Evolutionary conservation across 495 filamentous ascomycete genomes (phyloP), one percentile per base, ranked within the genome.

Genomic region (Xylaria castorea): DNA sequence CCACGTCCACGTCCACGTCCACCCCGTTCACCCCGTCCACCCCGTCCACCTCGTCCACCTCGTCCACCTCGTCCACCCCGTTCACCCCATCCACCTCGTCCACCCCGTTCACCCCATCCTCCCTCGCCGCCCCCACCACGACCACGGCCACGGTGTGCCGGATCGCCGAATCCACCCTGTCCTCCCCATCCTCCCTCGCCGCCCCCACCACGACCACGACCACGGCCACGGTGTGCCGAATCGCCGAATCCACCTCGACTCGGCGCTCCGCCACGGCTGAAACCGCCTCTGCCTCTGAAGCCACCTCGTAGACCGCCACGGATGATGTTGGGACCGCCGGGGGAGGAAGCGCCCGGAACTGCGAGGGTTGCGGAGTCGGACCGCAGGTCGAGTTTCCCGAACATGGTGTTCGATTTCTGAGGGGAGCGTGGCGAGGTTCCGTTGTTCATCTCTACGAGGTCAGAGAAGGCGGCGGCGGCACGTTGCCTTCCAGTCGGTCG

Each of bases 241-340:
- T 73, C 48, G 27, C 46, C 30, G 27, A 2, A 11, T 42, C 50
- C 20, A 2, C 73, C 71, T 58, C 20, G 18, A 18, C 57, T 32
- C 66, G n/a, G 18, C 32, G 11, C 48, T n/a, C 40, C 68, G 27
- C 51, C 42, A 3, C 50, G 30, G 7, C 5, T 22, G 20, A 68
- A 63, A 27, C 65, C 64, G 36, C 71, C 66, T 25, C 76, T 57
- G 27, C 64, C 65, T 25, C 66, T 34, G 55, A 71, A 71, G 12
- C 72, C 72, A 5, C 75, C 76, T 53, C 63, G 67, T 36, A 76
- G 70, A 8, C 75, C 74, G 30, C 75, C 76, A 48, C 77, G 65
- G 48, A 77, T 76, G 58, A 76, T 66, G 36, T 73, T 72, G 20
- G 71, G 66, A 5, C 58, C 62, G 46, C 64, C 30, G 25, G 46